Evolutionary conservation across 768 basidiomycete genomes (phyloP).

Genomic region (Royoungia palumana): DNA sequence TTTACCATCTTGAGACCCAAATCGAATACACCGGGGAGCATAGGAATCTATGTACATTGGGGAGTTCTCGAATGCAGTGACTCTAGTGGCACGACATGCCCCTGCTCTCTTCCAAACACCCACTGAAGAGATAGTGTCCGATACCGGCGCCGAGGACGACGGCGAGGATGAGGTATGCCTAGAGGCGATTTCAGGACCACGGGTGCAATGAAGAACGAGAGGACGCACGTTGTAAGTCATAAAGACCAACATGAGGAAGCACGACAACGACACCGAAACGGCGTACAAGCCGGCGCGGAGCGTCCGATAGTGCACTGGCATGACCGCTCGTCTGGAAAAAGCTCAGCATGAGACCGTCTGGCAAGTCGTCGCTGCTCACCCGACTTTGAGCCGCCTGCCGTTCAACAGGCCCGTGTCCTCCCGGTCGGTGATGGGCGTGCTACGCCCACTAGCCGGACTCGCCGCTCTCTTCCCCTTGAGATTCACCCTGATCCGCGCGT

Average conservation of each 20-base stretch:
- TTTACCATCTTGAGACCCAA: background rate
- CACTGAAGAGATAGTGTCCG: conserved; percentile 78
- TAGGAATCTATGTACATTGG: background rate
- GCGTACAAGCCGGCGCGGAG: conserved; percentile 71
- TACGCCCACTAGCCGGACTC: conserved; percentile 36
- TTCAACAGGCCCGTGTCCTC: conserved; percentile 58
- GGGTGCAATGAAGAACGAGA: background rate
- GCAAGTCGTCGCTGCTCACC: conserved; percentile 36
- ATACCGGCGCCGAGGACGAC: conserved; percentile 79
- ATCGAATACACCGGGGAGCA: background rate
- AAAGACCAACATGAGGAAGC: conserved; percentile 93
- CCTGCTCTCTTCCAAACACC: conserved; percentile 63
- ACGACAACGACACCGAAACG: conserved; percentile 71
- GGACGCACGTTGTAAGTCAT: conserved; percentile 91
- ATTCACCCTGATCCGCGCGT: conserved; percentile 54
- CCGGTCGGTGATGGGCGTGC: conserved; percentile 34
- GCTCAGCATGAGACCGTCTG: conserved; percentile 37
- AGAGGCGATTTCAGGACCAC: background rate
- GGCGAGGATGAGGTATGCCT: conserved; percentile 86
- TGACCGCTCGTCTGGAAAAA: conserved; percentile 21
- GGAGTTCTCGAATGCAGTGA: background rate
- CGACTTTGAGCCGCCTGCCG: conserved; percentile 41
- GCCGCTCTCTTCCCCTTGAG: conserved; percentile 48
- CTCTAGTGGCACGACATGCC: conserved; percentile 77
- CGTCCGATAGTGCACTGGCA: conserved; percentile 38